Percentiles rank a stretch among this genome's conserved stretches.
Conservation (phyloP, 2,329 filamentous ascomycete species). For the Huntiella abstrusa region DNA sequence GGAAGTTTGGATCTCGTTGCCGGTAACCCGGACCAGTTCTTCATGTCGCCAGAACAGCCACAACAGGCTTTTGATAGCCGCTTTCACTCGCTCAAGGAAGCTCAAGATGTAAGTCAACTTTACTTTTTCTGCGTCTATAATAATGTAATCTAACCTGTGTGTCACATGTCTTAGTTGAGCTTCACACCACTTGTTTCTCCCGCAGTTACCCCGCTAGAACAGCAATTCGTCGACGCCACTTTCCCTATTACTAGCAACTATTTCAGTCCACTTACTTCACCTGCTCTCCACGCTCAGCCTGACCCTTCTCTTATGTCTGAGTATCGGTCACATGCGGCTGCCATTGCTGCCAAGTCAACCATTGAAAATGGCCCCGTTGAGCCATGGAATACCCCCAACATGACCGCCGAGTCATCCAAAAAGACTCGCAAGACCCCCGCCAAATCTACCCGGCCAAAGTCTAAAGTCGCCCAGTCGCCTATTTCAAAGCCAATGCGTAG, state of each 20-base stretch:
- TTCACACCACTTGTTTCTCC: conserved; percentile 71
- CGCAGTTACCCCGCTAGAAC: conserved; percentile 65
- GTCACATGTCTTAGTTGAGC: conserved; percentile 32
- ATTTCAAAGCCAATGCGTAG: conserved; percentile 48
- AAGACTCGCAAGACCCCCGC: conserved; percentile 32
- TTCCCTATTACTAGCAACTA: conserved; percentile 52
- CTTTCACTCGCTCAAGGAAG: conserved; percentile 47
- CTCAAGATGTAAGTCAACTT: conserved; percentile 30
- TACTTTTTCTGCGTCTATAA: not conserved
- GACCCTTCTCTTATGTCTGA: conserved; percentile 26
- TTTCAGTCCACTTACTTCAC: conserved; percentile 69
- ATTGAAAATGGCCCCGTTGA: conserved; percentile 24
- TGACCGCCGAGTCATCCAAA: conserved; percentile 19
- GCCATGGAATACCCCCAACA: conserved; percentile 19
- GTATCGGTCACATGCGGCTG: conserved; percentile 24
- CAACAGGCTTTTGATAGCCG: conserved; percentile 37
- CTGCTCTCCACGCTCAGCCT: conserved; percentile 55
- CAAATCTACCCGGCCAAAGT: conserved; percentile 30
- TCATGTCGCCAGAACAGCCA: conserved; percentile 34
- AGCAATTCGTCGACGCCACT: conserved; percentile 31
- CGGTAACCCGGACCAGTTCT: conserved; percentile 35
- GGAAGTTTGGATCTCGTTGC: conserved; percentile 62
- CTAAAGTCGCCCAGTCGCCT: conserved; percentile 47
- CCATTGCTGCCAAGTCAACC: conserved; percentile 32
- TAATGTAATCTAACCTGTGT: conserved; percentile 2